Conservation (phyloP, 441 rosid genomes). For the Gossypium lobatum region DNA sequence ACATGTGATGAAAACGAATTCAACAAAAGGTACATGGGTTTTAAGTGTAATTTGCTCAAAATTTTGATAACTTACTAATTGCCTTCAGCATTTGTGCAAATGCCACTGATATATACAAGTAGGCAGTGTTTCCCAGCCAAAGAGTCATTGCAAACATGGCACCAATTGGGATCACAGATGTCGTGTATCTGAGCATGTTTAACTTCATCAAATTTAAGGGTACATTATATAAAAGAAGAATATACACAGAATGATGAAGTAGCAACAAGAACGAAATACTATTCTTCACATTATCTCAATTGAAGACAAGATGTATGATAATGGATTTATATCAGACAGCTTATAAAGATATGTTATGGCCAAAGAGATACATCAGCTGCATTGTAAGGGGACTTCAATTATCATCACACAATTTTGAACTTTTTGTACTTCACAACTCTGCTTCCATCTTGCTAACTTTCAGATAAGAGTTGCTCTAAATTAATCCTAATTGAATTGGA, state of each 20-base stretch:
- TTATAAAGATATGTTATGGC: neutral
- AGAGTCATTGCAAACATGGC: slow-evolving; percentile 96
- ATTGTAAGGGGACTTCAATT: neutral
- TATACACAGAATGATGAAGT: neutral
- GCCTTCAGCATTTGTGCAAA: slow-evolving; percentile 98
- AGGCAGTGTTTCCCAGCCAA: slow-evolving; percentile 96
- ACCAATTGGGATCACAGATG: slow-evolving; percentile 91
- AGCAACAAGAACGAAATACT: neutral
- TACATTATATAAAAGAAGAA: slow-evolving; percentile 3
- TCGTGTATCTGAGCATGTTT: slow-evolving; percentile 52
- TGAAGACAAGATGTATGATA: neutral
- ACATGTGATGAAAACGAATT: neutral
- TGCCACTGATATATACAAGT: slow-evolving; percentile 88
- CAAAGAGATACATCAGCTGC: neutral
- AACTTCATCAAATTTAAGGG: slow-evolving; percentile 21
- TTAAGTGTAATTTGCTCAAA: neutral
- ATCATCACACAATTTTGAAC: neutral
- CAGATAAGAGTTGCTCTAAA: neutral
- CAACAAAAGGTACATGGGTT: neutral
- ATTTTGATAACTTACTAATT: slow-evolving; percentile 47
- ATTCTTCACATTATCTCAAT: neutral
- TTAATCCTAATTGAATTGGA: neutral
- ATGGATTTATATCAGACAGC: neutral
- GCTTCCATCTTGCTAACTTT: neutral
- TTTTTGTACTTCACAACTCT: neutral